These are phyloP conservation scores for Saraca asoca DNA, from an alignment of 331 rosid species.

Conservation along the genomic window DNA sequence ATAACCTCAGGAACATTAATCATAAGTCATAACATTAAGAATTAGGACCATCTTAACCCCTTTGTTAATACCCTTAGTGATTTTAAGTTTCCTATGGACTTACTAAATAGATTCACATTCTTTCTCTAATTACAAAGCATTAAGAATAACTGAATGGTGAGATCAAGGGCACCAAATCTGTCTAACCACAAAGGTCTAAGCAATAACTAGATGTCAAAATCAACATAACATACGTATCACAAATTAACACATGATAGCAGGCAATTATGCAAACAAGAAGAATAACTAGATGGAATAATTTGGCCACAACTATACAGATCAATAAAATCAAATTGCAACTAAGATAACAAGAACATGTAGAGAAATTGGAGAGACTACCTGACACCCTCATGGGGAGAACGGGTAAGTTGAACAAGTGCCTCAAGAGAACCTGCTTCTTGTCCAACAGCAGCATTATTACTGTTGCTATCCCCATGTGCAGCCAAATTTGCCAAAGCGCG, in stretches of 20 bases:
- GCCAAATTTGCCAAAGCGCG: slow-evolving; percentile 99
- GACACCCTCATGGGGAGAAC: slow-evolving; percentile 95
- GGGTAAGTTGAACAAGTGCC: slow-evolving; percentile 98
- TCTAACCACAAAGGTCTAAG: background rate
- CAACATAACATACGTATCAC: background rate
- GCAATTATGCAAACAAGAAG: background rate
- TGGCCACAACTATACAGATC: background rate
- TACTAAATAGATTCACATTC: background rate
- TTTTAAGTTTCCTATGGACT: background rate
- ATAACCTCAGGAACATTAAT: too few species aligned
- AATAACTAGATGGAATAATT: background rate
- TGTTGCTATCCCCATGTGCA: slow-evolving; percentile 99
- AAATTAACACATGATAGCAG: background rate
- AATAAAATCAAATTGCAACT: background rate
- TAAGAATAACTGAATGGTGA: too few species aligned
- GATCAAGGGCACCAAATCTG: background rate
- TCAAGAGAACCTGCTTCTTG: slow-evolving; percentile 99
- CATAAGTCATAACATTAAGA: too few species aligned
- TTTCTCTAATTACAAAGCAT: too few species aligned
- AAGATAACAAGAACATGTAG: slow-evolving; percentile 17
- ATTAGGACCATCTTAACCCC: too few species aligned
- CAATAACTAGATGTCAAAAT: background rate
- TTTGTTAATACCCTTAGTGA: background rate
- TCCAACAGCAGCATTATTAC: slow-evolving; percentile 96
- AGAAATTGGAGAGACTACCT: slow-evolving; percentile 55